phyloP scores from a whole-genome alignment of 2,329 filamentous ascomycete species.

The Clonostachys solani region DNA sequence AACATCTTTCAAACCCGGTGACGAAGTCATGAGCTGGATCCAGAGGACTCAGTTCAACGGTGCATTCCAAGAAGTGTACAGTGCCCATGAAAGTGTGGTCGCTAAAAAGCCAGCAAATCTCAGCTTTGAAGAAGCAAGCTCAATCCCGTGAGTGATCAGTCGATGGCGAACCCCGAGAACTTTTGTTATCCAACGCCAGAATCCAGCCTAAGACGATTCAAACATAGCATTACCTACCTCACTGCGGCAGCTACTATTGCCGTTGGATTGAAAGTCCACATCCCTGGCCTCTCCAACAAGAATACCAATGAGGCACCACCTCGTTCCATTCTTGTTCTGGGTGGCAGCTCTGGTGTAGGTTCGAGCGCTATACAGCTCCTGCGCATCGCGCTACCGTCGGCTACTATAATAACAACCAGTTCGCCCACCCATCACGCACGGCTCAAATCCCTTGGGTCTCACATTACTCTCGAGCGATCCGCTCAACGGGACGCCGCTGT shows the following conservation, averaged over 20 bases:
- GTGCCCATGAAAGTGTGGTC: not conserved
- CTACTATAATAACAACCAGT: not conserved
- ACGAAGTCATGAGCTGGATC: slow-evolving; percentile 25
- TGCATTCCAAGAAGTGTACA: not conserved
- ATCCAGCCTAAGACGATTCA: too few species aligned
- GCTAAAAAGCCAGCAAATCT: not conserved
- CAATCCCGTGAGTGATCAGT: not conserved
- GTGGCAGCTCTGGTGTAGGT: not conserved
- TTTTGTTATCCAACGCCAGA: too few species aligned
- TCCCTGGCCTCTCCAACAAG: not conserved
- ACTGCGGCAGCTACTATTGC: not conserved
- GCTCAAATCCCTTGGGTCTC: not conserved
- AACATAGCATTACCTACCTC: not conserved
- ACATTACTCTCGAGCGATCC: not conserved
- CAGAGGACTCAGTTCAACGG: not conserved
- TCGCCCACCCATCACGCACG: not conserved
- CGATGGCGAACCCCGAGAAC: too few species aligned
- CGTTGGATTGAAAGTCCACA: not conserved
- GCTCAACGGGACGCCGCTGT: not conserved
- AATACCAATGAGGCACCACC: not conserved
- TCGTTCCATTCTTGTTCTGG: not conserved
- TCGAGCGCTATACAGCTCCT: not conserved
- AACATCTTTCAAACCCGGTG: slow-evolving; percentile 19
- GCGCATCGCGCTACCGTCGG: not conserved
- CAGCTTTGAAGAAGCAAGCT: not conserved